Conservation (phyloP, 2,329 filamentous ascomycete genomes). For the Cordyceps cateniannulata region DNA sequence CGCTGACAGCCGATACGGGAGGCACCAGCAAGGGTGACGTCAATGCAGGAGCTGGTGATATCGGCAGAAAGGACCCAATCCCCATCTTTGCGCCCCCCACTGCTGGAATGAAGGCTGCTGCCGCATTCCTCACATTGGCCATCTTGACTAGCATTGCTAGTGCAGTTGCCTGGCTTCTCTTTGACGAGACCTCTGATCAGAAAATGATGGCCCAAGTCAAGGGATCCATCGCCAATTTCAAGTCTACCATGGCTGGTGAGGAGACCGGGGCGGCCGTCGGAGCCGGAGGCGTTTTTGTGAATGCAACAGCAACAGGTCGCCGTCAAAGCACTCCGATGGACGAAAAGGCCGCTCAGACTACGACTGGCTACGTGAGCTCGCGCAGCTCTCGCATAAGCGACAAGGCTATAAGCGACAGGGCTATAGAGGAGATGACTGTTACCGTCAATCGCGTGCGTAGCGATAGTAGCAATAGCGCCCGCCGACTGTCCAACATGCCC, state of each 20-base stretch:
- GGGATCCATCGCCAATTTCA: constrained; percentile 13
- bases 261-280: not conserved
- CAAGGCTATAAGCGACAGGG: constrained; percentile 7
- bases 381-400: constrained; percentile 18
- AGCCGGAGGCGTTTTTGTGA: constrained; percentile 12
- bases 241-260: constrained; percentile 13
- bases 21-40: constrained; percentile 49
- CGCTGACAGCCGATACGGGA: constrained; percentile 45
- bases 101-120: constrained; percentile 60
- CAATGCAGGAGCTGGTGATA: constrained; percentile 39
- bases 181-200: constrained; percentile 39
- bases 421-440: constrained; percentile 14
- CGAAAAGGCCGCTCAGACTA: constrained; percentile 20
- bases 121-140: constrained; percentile 55
- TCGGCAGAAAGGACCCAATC: constrained; percentile 29
- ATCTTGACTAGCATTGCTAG: constrained; percentile 48
- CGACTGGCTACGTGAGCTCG: constrained; percentile 14
- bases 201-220: constrained; percentile 26
- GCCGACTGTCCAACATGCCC: constrained; percentile 30
- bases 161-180: constrained; percentile 42
- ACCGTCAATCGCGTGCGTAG: constrained; percentile 18
- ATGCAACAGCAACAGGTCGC: constrained; percentile 19
- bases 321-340: constrained; percentile 13
- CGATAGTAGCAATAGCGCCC: constrained; percentile 16
- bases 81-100: constrained; percentile 30